Base-by-base conservation (phyloP, 768 basidiomycete species). In the Pisolithus sp. region DNA sequence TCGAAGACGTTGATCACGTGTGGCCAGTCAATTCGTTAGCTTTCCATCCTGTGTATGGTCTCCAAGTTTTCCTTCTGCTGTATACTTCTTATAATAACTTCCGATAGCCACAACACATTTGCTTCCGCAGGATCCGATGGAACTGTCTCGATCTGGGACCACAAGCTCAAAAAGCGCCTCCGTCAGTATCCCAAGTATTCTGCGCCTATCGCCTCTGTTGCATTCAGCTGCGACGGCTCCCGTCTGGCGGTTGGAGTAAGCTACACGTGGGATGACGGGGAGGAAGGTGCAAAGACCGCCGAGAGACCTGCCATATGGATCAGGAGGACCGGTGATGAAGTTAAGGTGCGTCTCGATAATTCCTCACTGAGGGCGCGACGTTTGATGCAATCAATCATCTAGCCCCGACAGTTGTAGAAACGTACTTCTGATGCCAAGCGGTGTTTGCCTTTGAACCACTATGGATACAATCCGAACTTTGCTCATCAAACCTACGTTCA, bases 11-110 rank as follows among this genome's bases (percentile, higher is more conserved):
- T 13, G 96, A 99, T 67, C 89, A 93, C 57, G 93, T 98, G 20
- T 98, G 91, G 82, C 93, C 96, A 0, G 94, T 98, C 54, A 96
- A 97, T 61, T 81, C 92, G 0, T 79, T 99, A 24, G 91, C 93
- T 0, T 97, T 97, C 74, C 93, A 97, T 61, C 93, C 95, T 0
- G 72, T 78, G 79, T 93, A 63, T 46, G 82, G 71, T 17, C 5
- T 49, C 28, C 31, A 37, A n/a, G 18, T 37, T 39, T 21, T 41
- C 49, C 23, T 7, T 24, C 13, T 54, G 24, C 21, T 30, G 38
- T 38, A 49, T 37, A 15, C 49, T 47, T 13, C 17, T 44, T 26
- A 13, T 7, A 44, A 10, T 34, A 37, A 18, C 5, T 31, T 46
- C 24, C 2, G 17, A 18, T 20, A 92, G 89, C 5, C 85, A 85